Percentiles rank a stretch among this genome's conserved stretches.
phyloP scores from a whole-genome alignment of 2,329 filamentous ascomycete genomes.

The Polytolypa hystricis region DNA sequence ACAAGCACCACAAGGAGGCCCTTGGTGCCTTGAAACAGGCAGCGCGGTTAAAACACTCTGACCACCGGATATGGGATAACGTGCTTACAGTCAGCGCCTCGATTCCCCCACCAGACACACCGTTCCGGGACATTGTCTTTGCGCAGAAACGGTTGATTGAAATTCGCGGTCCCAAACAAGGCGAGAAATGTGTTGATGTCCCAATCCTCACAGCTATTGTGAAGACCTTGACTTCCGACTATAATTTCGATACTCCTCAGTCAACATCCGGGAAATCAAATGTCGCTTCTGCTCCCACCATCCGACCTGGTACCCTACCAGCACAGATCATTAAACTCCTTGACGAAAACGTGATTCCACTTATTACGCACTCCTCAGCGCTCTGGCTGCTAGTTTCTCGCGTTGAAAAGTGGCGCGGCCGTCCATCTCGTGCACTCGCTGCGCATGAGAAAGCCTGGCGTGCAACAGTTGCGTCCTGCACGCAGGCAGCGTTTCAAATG shows the following conservation, averaged over 20 bases:
- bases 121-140: conserved; percentile 62
- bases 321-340: conserved; percentile 55
- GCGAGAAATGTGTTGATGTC: conserved; percentile 67
- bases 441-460: conserved; percentile 88
- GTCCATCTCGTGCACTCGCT: conserved; percentile 62
- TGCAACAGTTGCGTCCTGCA: conserved; percentile 42
- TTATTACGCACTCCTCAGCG: conserved; percentile 68
- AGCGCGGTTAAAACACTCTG: conserved; percentile 69
- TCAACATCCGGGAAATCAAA: conserved; percentile 19
- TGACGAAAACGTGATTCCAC: conserved; percentile 62
- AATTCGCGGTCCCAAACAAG: conserved; percentile 53
- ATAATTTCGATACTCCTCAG: conserved; percentile 27
- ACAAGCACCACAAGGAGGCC: conserved; percentile 59
- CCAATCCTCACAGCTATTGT: conserved; percentile 63
- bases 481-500: conserved; percentile 34
- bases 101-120: conserved; percentile 53
- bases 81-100: conserved; percentile 77
- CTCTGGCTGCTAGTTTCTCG: conserved; percentile 67
- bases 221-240: conserved; percentile 52
- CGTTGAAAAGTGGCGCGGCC: conserved; percentile 61
- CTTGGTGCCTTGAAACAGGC: conserved; percentile 80
- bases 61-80: conserved; percentile 94
- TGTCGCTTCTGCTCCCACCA: conserved; percentile 21
- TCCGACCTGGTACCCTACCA: conserved; percentile 42
- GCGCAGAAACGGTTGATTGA: conserved; percentile 66